Percentiles rank a stretch among this genome's conserved stretches.
phyloP scores from a whole-genome alignment of 768 basidiomycete species.

The Gelatoporia subvermispora region DNA sequence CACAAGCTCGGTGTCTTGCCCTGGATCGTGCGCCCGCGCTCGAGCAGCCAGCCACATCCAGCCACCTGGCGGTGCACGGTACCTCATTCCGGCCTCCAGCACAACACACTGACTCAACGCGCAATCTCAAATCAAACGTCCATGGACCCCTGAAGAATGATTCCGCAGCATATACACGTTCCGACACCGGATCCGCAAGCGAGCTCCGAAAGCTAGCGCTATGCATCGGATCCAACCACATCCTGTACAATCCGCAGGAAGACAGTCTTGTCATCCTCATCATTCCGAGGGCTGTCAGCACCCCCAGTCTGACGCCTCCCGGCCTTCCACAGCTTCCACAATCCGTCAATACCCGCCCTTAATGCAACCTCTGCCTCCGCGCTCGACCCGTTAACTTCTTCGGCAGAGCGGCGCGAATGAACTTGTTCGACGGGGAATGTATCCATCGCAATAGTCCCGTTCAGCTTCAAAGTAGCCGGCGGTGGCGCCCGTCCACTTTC shows the following conservation, averaged over 20 bases:
- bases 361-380: conserved; percentile 32
- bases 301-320: not conserved
- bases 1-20: no score
- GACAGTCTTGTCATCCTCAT: conserved; percentile 18
- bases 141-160: no score
- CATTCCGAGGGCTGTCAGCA: not conserved
- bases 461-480: not conserved
- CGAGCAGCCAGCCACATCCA: no score
- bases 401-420: not conserved
- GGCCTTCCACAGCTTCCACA: conserved; percentile 47
- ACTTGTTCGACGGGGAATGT: not conserved
- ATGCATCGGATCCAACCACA: conserved; percentile 1
- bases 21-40: no score
- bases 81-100: no score
- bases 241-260: conserved; percentile 33
- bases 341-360: conserved; percentile 45
- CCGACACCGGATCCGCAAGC: no score
- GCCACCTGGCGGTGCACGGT: no score
- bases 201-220: no score
- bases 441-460: not conserved
- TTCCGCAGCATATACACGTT: no score
- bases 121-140: no score
- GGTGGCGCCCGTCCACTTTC: not conserved
- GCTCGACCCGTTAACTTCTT: not conserved
- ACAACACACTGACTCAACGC: no score